Base-by-base conservation (phyloP, 176 grass and related monocot species). In the Rhipidocladum racemiflorum region DNA sequence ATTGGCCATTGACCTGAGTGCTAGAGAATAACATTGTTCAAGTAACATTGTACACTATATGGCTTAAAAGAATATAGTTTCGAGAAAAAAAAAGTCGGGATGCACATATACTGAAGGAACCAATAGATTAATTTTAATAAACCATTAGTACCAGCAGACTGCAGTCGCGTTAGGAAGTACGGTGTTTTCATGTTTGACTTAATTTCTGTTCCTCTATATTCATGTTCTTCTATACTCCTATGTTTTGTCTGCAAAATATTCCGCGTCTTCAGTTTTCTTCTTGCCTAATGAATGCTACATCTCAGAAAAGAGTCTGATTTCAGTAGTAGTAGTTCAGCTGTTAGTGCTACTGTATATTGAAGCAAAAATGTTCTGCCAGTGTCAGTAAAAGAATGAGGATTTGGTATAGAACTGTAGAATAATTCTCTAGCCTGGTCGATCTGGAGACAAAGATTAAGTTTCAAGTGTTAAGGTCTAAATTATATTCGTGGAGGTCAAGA, bases 401-500 rank as follows among this genome's bases (percentile, higher is more conserved):
- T 85, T 85, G 56, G 83, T 77, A 9, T 8, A 77, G 14, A 21
- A 76, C 5, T 85, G 40, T 76, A 64, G 70, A 18, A 64, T 24
- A 44, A 77, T 85, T 82, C 65, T 56, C 34, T 72, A 77, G 36
- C 4, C 16, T 1, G 6, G 21, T 85, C 65, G 6, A 21, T 85
- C 65, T 81, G 24, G 56, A 70, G 72, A 82, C 65, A 71, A 82
- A 70, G 74, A 60, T 86, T 82, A 89, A 76, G 65, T 12, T 81
- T 65, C 55, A 85, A 85, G 27, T 70, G 14, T 53, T 25, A 48
- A 68, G 24, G 60, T n/a, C 28, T 72, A 56, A 7, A 57, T 39
- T 77, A 64, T 42, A 56, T 70, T 64, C 15, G 55, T 81, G 76
- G 70, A 55, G 65, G 61, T 13, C 54, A 54, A 64, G 63, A 43